Evolutionary conservation across 2,329 filamentous ascomycete genomes (phyloP).

Genomic region (Botryotinia calthae): DNA sequence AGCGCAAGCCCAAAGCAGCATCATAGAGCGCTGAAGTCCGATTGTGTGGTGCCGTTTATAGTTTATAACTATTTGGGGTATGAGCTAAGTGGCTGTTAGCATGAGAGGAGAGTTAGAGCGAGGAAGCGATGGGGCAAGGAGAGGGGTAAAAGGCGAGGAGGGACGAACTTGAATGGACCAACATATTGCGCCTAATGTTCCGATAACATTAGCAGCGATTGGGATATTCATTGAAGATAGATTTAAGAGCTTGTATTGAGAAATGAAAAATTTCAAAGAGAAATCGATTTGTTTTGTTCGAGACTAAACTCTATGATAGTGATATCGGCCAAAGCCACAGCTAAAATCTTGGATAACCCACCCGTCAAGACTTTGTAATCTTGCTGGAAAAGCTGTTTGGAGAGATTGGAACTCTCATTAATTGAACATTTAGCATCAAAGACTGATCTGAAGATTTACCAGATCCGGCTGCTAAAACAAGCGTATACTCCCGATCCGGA

Average conservation of each 20-base stretch:
- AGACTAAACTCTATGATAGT: background rate
- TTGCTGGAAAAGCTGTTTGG: background rate
- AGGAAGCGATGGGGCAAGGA: background rate
- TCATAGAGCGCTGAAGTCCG: conserved; percentile 67
- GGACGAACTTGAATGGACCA: conserved; percentile 60
- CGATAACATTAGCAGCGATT: conserved; percentile 55
- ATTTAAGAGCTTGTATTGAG: background rate
- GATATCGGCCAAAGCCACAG: background rate
- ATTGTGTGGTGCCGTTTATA: conserved; percentile 63
- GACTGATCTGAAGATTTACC: no score
- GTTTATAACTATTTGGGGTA: conserved; percentile 69
- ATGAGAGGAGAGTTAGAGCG: background rate
- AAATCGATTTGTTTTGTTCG: background rate
- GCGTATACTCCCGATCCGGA: background rate
- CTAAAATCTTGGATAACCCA: background rate
- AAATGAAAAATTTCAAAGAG: background rate
- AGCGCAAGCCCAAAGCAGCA: conserved; percentile 68
- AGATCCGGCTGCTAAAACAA: background rate
- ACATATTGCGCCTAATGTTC: conserved; percentile 60
- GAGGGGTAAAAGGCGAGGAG: background rate
- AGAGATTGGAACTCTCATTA: background rate
- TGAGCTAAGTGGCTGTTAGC: conserved; percentile 46
- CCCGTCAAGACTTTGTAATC: background rate
- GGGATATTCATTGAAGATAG: conserved; percentile 50
- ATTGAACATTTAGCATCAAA: background rate